These are phyloP conservation scores for Dionaea muscipula DNA, from an alignment of 179 eudicot genomes.

Conservation along the genomic window DNA sequence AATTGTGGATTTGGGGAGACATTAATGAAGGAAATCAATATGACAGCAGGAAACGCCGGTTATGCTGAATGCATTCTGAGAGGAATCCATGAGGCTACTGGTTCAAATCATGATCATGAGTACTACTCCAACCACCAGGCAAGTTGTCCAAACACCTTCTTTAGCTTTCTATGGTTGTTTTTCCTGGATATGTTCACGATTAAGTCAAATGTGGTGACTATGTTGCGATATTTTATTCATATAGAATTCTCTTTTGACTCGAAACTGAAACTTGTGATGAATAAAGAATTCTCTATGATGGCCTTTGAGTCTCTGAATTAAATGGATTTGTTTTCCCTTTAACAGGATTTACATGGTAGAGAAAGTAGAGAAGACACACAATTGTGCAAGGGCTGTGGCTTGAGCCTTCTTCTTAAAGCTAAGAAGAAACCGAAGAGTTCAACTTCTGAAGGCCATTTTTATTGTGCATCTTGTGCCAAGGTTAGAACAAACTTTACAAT, in stretches of 20 bases:
- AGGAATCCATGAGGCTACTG: conserved; percentile 38
- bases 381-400: conserved; percentile 73
- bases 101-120: conserved; percentile 44
- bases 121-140: conserved; percentile 36
- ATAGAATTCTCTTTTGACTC: too few relatives aligned
- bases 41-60: conserved; percentile 59
- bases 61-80: conserved; percentile 35
- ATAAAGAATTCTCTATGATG: too few relatives aligned
- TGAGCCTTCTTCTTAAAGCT: conserved; percentile 35
- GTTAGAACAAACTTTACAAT: conserved; percentile 34
- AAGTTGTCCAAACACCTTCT: conserved; percentile 14
- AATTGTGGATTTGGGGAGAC: conserved; percentile 78
- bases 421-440: conserved; percentile 34
- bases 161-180: too few relatives aligned
- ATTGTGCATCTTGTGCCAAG: conserved; percentile 80
- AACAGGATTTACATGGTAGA: conserved; percentile 9
- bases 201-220: too few relatives aligned
- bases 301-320: too few relatives aligned
- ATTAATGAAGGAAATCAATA: conserved; percentile 64
- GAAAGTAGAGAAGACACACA: conserved; percentile 20
- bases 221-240: too few relatives aligned
- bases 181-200: too few relatives aligned
- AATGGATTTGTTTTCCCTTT: too few relatives aligned
- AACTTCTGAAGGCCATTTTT: conserved; percentile 39
- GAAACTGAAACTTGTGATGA: too few relatives aligned